Evolutionary conservation across 2,329 filamentous ascomycete species (phyloP).

Genomic region (Ophiostoma sp.): DNA sequence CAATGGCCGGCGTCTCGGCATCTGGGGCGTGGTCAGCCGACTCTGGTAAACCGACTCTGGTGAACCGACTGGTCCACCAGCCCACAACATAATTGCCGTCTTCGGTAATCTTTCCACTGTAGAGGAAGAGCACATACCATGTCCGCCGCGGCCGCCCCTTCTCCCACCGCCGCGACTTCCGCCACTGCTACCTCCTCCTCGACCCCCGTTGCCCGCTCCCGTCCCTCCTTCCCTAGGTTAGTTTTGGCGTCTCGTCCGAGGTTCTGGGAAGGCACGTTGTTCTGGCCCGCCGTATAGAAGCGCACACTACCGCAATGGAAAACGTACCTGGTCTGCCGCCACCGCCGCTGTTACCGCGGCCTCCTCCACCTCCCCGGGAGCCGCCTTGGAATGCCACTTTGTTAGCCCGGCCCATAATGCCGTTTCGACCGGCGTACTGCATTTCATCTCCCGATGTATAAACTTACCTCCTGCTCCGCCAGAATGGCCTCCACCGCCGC

Average conservation of each 20-base stretch:
- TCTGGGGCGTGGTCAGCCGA: not conserved
- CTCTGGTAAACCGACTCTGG: not conserved
- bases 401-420: not conserved
- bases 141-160: slow-evolving; percentile 24
- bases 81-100: not conserved
- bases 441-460: not conserved
- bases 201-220: not conserved
- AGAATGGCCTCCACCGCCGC: slow-evolving; percentile 31
- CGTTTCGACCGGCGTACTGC: not conserved
- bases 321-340: slow-evolving; percentile 11
- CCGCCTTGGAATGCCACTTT: not conserved
- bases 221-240: not conserved
- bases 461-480: slow-evolving; percentile 20
- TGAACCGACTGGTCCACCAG: not conserved
- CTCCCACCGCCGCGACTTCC: slow-evolving; percentile 10
- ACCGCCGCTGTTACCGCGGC: not conserved
- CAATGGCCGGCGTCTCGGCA: slow-evolving; percentile 5
- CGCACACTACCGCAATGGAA: not conserved
- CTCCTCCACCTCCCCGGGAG: not conserved
- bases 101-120: not conserved
- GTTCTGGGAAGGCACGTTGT: not conserved
- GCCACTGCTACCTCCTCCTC: slow-evolving; percentile 34
- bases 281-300: not conserved
- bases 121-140: slow-evolving; percentile 17
- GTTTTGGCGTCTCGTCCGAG: not conserved